Evolutionary conservation across 805 yeast genomes (phyloP), one percentile per base, ranked within the genome.

Genomic region (Lachancea dasiensis): DNA sequence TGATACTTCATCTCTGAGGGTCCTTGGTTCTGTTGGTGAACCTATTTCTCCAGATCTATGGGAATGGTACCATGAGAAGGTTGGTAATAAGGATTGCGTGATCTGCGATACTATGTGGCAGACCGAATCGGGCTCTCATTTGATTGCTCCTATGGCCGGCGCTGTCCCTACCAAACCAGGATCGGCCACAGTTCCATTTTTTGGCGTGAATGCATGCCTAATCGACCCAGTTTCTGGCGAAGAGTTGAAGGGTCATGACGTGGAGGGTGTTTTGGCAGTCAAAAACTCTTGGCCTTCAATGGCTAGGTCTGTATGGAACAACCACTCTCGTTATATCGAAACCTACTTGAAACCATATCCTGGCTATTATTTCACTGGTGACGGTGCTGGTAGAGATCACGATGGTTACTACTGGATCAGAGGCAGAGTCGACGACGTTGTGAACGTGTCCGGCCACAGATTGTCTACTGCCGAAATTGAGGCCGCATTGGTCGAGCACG

Each of bases 371-470:
- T 92, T 92, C 72, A 84, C 97, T 9, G 98, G 98, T 54, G 98
- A 90, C 62, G 97, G 97, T 67, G 97, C 97, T 38, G 97, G 95
- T 30, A 79, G 97, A 61, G 98, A 92, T 63, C 77, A 77, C 46
- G 97, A 92, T 58, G 97, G 97, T 35, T 92, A 80, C 72, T 86
- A 79, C 70, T 92, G 97, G 96, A 90, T 92, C 62, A 77, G 90
- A 64, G 98, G 98, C 55, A 82, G 98, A 65, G 97, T 92, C 47
- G 97, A 92, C 63, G 98, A 92, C 56, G 97, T 92, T 43, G 98
- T 90, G 50, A 92, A 92, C 59, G 97, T 92, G 27, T 81, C 95
- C 37, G 98, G 98, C 50, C 98, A 92, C 68, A 81, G 98, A 65
- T 73, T 92, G 50, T 86, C 97, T n/a, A 90, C 98, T 31, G 94